Evolutionary conservation across 306 rosid genomes (phyloP).

Genomic region (Phaseolus lunatus): DNA sequence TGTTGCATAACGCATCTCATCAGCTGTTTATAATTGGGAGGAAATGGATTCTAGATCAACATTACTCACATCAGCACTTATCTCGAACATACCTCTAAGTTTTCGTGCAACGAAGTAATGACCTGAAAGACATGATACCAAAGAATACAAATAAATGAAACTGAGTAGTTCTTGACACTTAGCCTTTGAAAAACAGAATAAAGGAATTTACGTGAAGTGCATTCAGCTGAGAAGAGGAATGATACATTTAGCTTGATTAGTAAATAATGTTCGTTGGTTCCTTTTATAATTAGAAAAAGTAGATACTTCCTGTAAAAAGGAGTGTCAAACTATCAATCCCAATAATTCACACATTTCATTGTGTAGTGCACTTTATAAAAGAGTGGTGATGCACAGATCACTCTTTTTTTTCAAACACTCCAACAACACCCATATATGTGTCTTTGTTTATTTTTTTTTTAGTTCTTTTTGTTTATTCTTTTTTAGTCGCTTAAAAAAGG

Average conservation of each 20-base stretch:
- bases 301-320: constrained; percentile 16
- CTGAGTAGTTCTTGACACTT: constrained; percentile 6
- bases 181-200: constrained; percentile 2
- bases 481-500: too few species aligned
- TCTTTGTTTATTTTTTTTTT: too few species aligned
- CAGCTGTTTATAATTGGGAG: not conserved
- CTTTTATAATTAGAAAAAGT: not conserved
- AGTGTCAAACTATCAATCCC: not conserved
- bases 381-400: too few species aligned
- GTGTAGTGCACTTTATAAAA: not conserved
- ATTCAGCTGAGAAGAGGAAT: constrained; percentile 29
- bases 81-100: constrained; percentile 66
- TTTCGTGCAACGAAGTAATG: constrained; percentile 75
- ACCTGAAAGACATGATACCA: constrained; percentile 64
- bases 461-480: too few species aligned
- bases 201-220: constrained; percentile 8
- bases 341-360: not conserved
- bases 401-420: too few species aligned
- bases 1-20: constrained; percentile 29
- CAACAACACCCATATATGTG: too few species aligned
- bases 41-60: constrained; percentile 26
- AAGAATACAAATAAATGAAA: constrained; percentile 31
- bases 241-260: constrained; percentile 8
- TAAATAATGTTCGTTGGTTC: not conserved
- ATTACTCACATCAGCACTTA: not conserved